phyloP scores from a whole-genome alignment of 2,329 filamentous ascomycete genomes.

The Trichoderma sp. region DNA sequence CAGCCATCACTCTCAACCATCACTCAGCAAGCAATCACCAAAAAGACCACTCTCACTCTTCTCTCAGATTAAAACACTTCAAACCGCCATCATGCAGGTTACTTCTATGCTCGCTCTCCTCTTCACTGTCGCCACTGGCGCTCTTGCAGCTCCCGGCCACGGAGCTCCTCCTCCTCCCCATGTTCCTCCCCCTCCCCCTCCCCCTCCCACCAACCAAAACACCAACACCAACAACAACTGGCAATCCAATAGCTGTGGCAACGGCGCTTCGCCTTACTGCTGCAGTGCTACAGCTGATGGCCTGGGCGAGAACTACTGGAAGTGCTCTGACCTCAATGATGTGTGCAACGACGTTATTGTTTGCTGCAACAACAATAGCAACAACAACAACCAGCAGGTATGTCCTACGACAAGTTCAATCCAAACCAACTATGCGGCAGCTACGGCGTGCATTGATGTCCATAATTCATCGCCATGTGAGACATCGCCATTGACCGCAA shows the following conservation, averaged over 20 bases:
- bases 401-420: neutral
- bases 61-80: neutral
- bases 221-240: neutral
- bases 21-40: neutral
- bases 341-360: neutral
- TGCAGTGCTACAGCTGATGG: neutral
- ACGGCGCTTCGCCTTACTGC: slow-evolving; percentile 2
- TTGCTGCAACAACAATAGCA: slow-evolving; percentile 5
- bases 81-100: neutral
- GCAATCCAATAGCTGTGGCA: neutral
- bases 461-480: neutral
- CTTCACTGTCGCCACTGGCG: neutral
- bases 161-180: neutral
- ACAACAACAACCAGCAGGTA: slow-evolving; percentile 6
- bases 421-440: neutral
- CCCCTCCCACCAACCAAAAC: neutral
- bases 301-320: neutral
- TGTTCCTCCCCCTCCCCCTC: neutral
- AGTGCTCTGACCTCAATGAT: neutral
- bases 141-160: neutral
- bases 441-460: neutral
- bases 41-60: neutral
- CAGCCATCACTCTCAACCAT: neutral
- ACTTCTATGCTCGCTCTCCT: neutral
- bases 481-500: neutral